phyloP scores from a whole-genome alignment of 2,329 filamentous ascomycete genomes.

The Tolypocladium inflatum region DNA sequence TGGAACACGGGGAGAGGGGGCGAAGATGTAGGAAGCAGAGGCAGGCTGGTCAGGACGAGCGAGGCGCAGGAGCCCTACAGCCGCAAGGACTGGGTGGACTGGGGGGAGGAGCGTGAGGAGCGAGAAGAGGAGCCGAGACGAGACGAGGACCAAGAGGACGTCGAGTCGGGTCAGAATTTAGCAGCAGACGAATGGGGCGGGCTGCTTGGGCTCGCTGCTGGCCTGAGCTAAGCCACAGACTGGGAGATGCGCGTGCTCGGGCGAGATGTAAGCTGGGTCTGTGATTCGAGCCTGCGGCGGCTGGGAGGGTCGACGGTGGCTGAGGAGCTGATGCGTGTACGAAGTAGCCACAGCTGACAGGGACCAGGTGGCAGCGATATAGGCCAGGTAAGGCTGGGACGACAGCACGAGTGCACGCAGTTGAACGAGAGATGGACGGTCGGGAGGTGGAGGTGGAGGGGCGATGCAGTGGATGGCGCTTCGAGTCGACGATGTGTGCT shows the following conservation, averaged over 20 bases:
- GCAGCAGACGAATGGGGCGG: constrained; percentile 1
- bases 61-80: constrained; percentile 6
- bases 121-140: background rate
- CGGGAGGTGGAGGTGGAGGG: background rate
- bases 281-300: background rate
- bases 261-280: background rate
- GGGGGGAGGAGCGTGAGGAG: background rate
- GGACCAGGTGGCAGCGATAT: background rate
- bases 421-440: background rate
- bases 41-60: constrained; percentile 2
- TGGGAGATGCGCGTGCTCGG: background rate
- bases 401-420: background rate
- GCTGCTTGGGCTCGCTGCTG: constrained; percentile 3
- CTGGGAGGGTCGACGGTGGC: background rate
- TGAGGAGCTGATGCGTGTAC: constrained; percentile 1
- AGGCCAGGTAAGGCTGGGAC: background rate
- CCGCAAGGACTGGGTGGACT: constrained; percentile 6
- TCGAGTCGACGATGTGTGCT: background rate
- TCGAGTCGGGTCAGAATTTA: constrained; percentile 2
- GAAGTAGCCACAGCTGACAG: background rate
- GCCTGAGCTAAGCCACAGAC: constrained; percentile 1
- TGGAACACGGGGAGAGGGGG: constrained; percentile 20
- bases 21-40: constrained; percentile 2
- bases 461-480: background rate
- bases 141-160: background rate